Base-by-base conservation (phyloP, 202 grass and related monocot genomes). In the Setaria italica region DNA sequence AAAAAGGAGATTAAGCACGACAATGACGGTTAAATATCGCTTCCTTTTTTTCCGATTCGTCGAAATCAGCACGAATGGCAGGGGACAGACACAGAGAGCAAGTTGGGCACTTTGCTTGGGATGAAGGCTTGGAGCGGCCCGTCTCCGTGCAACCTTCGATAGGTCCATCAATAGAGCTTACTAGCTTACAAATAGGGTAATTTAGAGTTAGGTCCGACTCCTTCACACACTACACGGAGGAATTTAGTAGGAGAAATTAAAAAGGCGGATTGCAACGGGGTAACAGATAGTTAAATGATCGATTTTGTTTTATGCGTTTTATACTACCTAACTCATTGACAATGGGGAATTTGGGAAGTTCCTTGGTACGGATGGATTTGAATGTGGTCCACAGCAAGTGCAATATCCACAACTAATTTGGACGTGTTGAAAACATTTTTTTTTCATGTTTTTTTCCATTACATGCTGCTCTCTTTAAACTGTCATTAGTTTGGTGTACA, bases 81-180 rank as follows among this genome's bases (percentile, higher is more conserved):
- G 63, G 42, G 54, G 45, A 17, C 5, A 41, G 39, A 41, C 39
- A 70, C 51, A 70, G 46, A 49, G 37, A 60, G 59, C 88, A 41
- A 35, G 68, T 15, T 54, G 65, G 45, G 42, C 67, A 10, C 80
- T 67, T 90, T 90, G 88, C 88, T 90, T 90, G 16, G 41, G 82
- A 79, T 70, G 11, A 87, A 46, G 37, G 67, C 41, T 48, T 72
- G 43, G 68, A 72, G 76, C 37, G 58, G 47, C 42, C 15, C 43
- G n/a, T 57, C 9, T 46, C 34, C 53, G 15, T 39, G 5, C 5
- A 78, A 51, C 20, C 50, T 67, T 9, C 9, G 49, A 50, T 54
- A 19, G 67, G 25, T 79, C 57, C 39, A 45, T 46, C 57, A 48
- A 33, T 58, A n/a, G 41, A 11, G 41, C 21, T n/a, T 60, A 13